Conservation (phyloP, 768 basidiomycete species). For the Trametes elegans region DNA sequence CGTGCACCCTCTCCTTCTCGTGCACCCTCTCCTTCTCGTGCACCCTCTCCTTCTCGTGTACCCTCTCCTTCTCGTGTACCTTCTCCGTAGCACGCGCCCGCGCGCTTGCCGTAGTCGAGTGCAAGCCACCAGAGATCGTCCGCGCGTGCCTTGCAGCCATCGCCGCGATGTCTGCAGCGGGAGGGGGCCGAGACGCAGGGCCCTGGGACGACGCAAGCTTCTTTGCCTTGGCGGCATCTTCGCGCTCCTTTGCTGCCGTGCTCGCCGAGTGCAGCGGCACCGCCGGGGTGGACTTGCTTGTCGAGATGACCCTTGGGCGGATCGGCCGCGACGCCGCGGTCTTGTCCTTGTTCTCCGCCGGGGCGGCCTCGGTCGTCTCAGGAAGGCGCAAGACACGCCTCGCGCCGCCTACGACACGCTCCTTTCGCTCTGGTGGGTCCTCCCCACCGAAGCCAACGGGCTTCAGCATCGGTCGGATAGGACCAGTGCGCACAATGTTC, state of each 20-base stretch:
- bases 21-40: neutral
- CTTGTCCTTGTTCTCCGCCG: neutral
- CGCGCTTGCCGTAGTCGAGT: slow-evolving; percentile 9
- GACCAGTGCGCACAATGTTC: slow-evolving; percentile 5
- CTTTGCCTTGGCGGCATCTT: slow-evolving; percentile 8
- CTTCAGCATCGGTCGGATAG: slow-evolving; percentile 6
- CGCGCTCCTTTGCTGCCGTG: slow-evolving; percentile 12
- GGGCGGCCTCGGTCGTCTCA: neutral
- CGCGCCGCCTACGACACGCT: slow-evolving; percentile 24
- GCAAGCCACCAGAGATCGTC: neutral
- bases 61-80: neutral
- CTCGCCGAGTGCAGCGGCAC: slow-evolving; percentile 7
- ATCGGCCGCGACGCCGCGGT: neutral
- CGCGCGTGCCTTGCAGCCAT: neutral
- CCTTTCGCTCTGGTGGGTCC: slow-evolving; percentile 5
- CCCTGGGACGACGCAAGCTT: slow-evolving; percentile 13
- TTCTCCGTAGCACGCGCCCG: slow-evolving; percentile 3
- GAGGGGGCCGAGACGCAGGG: neutral
- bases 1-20: neutral
- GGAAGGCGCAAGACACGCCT: slow-evolving; percentile 21
- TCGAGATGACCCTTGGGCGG: slow-evolving; percentile 11
- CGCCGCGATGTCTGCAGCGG: neutral
- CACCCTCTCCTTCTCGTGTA: slow-evolving; percentile 1
- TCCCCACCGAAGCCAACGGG: slow-evolving; percentile 2
- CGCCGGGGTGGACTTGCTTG: slow-evolving; percentile 13